Base-by-base conservation (phyloP, 345 rosid species). In the Camelina hispida region DNA sequence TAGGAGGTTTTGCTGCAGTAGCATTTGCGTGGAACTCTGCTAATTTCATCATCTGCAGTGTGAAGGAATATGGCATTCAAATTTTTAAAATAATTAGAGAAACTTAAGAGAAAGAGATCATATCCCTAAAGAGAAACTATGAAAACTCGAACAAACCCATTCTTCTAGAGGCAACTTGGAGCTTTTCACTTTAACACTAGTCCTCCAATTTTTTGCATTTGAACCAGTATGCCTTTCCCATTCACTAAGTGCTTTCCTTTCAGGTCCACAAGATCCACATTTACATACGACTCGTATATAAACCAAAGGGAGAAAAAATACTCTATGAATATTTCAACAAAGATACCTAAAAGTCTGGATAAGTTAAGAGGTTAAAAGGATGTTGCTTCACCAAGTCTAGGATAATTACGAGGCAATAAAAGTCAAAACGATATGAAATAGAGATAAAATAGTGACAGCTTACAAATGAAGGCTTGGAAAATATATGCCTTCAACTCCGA, bases 221-320 rank as follows among this genome's bases (percentile, higher is more conserved):
- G 97, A 90, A 76, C 97, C 97, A 67, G 96, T 89, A 76, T 95
- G 99, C 22, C 90, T 80, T 81, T 95, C 99, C 99, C 99, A 95
- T 74, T 95, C 91, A 77, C 98, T 90, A 60, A 92, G 97, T 48
- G 98, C 92, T 84, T 83, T 89, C 79, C 90, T 92, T 72, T 84
- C 90, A 57, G 87, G 65, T 48, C 99, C 99, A 85, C 99, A 95
- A 60, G 46, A 81, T 34, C 96, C 96, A 68, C 99, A 95, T 74
- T 89, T 92, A 85, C 99, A 95, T 48, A 95, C 89, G 67, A 95
- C 98, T 91, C 99, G 82, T 53, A 59, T 70, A 32, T 62, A 55
- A 64, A 65, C 66, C 55, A 72, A 75, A 40, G 15, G 14, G 73
- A 52, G 37, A 48, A 56, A 46, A 25, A 59, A 20, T 12, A 62